These are phyloP conservation scores for Plectranthus barbatus DNA, from an alignment of 257 asterid species.

Conservation along the genomic window DNA sequence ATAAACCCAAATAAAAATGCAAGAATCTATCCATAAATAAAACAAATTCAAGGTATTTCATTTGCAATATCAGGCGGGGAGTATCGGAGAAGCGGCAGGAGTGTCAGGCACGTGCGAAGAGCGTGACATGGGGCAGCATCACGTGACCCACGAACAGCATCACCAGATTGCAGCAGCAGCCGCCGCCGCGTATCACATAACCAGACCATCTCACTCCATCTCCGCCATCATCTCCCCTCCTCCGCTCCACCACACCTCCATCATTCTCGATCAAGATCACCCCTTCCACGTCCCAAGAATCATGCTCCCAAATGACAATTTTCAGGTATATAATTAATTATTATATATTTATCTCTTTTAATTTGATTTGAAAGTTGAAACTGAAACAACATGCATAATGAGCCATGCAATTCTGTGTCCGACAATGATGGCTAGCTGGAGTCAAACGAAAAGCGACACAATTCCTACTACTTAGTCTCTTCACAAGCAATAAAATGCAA, in stretches of 20 bases:
- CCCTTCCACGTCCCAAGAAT: constrained; percentile 58
- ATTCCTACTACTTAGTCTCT: constrained; percentile 5
- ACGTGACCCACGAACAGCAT: constrained; percentile 45
- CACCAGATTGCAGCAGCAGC: constrained; percentile 38
- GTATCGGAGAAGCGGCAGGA: constrained; percentile 38
- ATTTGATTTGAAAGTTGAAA: too few relatives aligned
- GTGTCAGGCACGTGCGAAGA: constrained; percentile 58
- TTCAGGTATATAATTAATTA: constrained; percentile 35
- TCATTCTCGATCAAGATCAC: constrained; percentile 63
- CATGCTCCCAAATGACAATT: constrained; percentile 56
- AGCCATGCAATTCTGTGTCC: constrained; percentile 4
- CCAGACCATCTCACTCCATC: constrained; percentile 71
- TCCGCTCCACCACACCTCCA: constrained; percentile 61
- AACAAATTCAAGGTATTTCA: neutral
- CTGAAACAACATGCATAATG: constrained; percentile 3
- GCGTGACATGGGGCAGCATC: constrained; percentile 43
- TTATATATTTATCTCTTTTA: too few relatives aligned
- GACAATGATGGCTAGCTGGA: constrained; percentile 11
- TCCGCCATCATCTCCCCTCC: constrained; percentile 73
- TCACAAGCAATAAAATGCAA: constrained; percentile 25
- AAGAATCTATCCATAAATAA: neutral
- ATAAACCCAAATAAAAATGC: constrained; percentile 3
- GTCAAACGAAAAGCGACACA: constrained; percentile 6
- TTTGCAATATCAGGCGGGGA: constrained; percentile 40
- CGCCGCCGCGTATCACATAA: constrained; percentile 54